phyloP scores from a whole-genome alignment of 352 stramenopile genomes.

The Globisporangium polare region DNA sequence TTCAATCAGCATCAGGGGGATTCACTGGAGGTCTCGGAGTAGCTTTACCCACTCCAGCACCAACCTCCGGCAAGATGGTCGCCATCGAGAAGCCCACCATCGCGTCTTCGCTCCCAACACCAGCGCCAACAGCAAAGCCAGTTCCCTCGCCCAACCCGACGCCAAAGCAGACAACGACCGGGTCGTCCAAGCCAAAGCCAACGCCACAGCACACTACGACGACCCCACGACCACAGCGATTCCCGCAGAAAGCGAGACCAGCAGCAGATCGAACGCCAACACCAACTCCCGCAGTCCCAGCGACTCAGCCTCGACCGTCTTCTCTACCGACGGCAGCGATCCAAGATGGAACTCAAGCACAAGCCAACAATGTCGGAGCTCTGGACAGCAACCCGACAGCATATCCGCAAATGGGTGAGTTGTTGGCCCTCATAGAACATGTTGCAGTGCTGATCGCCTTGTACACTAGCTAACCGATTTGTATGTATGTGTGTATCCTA shows the following conservation, averaged over 20 bases:
- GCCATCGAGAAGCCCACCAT: not conserved
- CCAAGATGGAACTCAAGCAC: not conserved
- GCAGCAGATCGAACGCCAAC: not conserved
- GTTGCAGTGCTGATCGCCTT: not conserved
- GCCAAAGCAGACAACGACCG: constrained; percentile 4
- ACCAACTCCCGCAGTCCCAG: not conserved
- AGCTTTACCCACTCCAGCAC: not conserved
- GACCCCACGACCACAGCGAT: not conserved
- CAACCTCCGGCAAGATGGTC: not conserved
- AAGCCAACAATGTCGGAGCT: not conserved
- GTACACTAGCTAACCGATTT: not conserved
- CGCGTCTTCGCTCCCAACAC: not conserved
- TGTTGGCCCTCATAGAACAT: not conserved
- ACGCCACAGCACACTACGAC: not conserved
- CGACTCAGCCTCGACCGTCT: not conserved
- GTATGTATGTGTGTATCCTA: not conserved
- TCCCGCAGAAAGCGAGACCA: not conserved
- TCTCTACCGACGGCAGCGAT: constrained; percentile 4
- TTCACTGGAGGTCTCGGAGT: not conserved
- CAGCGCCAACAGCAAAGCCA: not conserved
- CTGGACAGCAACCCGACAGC: constrained; percentile 6
- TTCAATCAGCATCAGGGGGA: not conserved
- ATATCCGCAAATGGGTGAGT: constrained; percentile 13
- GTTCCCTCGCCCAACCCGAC: not conserved
- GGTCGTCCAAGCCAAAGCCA: not conserved